A percentile compares a stretch with the other conserved stretches of the same genome.
These are phyloP conservation scores for Purpureocillium takamizusanense DNA, from an alignment of 2,329 filamentous ascomycete species.

Conservation along the genomic window DNA sequence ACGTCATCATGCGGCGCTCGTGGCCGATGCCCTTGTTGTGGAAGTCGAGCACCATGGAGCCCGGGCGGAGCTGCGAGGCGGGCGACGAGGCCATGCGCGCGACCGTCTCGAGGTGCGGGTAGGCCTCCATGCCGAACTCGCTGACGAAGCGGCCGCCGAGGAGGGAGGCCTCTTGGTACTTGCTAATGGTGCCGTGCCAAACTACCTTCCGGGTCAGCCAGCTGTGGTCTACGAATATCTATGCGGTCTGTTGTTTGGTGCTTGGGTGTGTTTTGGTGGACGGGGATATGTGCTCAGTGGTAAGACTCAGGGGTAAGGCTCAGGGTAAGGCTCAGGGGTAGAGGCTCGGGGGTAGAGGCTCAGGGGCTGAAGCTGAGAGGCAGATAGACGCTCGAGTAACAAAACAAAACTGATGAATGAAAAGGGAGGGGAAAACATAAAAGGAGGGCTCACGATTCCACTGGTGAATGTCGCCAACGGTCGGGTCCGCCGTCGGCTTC, in stretches of 20 bases:
- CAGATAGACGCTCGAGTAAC: too few relatives aligned
- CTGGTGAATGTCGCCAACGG: constrained; percentile 73
- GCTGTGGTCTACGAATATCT: not conserved
- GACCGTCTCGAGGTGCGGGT: constrained; percentile 48
- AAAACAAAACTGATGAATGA: too few relatives aligned
- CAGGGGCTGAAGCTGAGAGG: too few relatives aligned
- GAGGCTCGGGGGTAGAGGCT: too few relatives aligned
- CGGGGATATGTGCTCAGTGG: too few relatives aligned
- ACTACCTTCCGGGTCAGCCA: too few relatives aligned
- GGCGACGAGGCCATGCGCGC: too few relatives aligned
- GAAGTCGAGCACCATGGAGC: constrained; percentile 68
- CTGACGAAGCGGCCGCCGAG: constrained; percentile 72
- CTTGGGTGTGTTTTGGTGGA: not conserved
- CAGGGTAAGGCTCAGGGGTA: too few relatives aligned
- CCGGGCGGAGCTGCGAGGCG: constrained; percentile 38
- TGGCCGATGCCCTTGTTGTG: constrained; percentile 79
- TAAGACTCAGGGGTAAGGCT: too few relatives aligned
- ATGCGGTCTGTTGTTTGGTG: not conserved
- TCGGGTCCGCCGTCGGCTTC: constrained; percentile 51
- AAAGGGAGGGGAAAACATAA: too few relatives aligned
- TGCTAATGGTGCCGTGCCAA: constrained; percentile 63
- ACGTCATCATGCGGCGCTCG: constrained; percentile 64
- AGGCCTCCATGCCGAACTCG: constrained; percentile 63
- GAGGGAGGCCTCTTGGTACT: constrained; percentile 66
- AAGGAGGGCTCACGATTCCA: constrained; percentile 36